A percentile compares a stretch with the other conserved stretches of the same genome.
Conservation (phyloP, 2,329 filamentous ascomycete species). For the Trichoderma sp. region DNA sequence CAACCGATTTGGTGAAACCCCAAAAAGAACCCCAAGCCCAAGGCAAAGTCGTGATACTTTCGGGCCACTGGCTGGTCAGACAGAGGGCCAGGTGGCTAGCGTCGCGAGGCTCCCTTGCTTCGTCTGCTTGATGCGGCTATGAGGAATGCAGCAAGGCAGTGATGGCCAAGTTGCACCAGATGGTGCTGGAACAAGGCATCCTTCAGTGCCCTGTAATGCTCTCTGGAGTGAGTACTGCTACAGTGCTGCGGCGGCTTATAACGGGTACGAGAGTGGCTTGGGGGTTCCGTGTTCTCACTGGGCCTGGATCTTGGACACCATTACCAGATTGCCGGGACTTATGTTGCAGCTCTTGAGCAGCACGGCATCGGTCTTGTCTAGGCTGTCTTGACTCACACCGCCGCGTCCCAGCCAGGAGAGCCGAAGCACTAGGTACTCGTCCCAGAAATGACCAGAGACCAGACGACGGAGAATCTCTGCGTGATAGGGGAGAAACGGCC, state of each 20-base stretch:
- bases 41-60: neutral
- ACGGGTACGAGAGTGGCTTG: slow-evolving; percentile 15
- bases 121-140: neutral
- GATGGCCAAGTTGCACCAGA: neutral
- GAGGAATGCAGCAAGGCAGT: neutral
- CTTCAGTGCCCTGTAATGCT: neutral
- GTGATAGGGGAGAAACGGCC: slow-evolving; percentile 8
- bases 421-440: neutral
- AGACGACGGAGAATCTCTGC: slow-evolving; percentile 1
- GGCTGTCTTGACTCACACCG: slow-evolving; percentile 18
- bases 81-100: slow-evolving; percentile 6
- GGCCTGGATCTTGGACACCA: slow-evolving; percentile 23
- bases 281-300: neutral
- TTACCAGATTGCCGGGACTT: slow-evolving; percentile 27
- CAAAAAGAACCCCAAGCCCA: neutral
- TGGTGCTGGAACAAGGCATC: neutral
- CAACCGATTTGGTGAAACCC: slow-evolving; percentile 1
- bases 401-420: neutral
- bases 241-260: neutral
- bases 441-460: neutral
- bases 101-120: slow-evolving; percentile 12
- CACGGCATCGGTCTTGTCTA: slow-evolving; percentile 10
- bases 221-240: neutral
- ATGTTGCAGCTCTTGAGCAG: slow-evolving; percentile 25
- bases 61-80: slow-evolving; percentile 2